Percentiles rank a stretch among this genome's conserved stretches.
Conservation (phyloP, 2,329 filamentous ascomycete species). For the Aspergillus oerlinghausenensis region DNA sequence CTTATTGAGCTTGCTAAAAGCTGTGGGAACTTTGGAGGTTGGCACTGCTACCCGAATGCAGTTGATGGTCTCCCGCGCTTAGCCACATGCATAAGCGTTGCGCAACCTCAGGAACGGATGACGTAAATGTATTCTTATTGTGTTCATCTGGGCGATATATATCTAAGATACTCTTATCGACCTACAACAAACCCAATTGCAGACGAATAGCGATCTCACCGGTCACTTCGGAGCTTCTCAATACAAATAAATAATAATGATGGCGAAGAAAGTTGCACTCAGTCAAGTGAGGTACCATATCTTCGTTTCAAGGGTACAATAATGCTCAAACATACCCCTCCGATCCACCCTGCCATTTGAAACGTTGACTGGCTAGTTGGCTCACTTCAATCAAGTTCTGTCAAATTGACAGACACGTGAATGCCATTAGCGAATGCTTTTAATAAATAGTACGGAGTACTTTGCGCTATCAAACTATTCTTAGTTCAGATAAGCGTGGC, state of each 20-base stretch:
- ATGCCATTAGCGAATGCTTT: background rate
- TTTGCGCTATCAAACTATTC: background rate
- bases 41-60: background rate
- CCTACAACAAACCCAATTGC: background rate
- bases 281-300: background rate
- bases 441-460: background rate
- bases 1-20: background rate
- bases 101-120: constrained; percentile 14
- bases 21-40: background rate
- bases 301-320: background rate
- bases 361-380: background rate
- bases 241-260: background rate
- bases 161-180: background rate
- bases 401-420: background rate
- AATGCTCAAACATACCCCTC: background rate
- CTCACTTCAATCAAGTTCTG: background rate
- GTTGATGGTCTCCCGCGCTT: background rate
- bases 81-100: background rate
- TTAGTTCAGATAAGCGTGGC: background rate
- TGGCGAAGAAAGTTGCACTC: background rate
- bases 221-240: background rate
- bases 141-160: background rate
- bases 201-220: background rate
- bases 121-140: constrained; percentile 10
- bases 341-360: background rate